Evolutionary conservation across 768 basidiomycete genomes (phyloP).

Genomic region (Tulasnella sp.): DNA sequence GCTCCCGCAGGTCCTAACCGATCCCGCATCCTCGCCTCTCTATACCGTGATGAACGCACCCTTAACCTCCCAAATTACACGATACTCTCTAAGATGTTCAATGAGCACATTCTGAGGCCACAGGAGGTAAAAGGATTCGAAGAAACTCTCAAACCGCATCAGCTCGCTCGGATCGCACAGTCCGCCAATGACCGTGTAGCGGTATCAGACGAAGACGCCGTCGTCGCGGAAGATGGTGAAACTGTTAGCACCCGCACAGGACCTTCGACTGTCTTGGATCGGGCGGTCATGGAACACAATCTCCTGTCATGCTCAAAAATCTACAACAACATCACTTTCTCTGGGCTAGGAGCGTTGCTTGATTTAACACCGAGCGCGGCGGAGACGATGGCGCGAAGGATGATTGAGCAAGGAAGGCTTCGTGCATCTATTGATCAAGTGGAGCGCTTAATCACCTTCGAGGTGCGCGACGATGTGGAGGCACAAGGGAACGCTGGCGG

Average conservation of each 20-base stretch:
- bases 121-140: conserved; percentile 87
- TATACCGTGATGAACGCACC: conserved; percentile 90
- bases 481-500: conserved; percentile 93
- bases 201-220: conserved; percentile 27
- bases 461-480: conserved; percentile 80
- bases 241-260: conserved; percentile 68
- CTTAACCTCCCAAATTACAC: conserved; percentile 68
- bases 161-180: conserved; percentile 82
- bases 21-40: conserved; percentile 81
- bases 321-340: conserved; percentile 95
- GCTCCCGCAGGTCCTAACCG: conserved; percentile 96
- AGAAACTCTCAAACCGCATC: conserved; percentile 76
- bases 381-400: conserved; percentile 93
- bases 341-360: conserved; percentile 81
- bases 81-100: conserved; percentile 95
- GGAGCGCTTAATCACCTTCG: conserved; percentile 88
- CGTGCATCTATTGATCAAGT: conserved; percentile 94
- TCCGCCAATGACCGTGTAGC: conserved; percentile 74
- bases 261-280: conserved; percentile 89
- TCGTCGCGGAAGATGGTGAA: conserved; percentile 38
- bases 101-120: conserved; percentile 90
- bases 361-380: conserved; percentile 87
- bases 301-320: conserved; percentile 92
- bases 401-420: conserved; percentile 96
- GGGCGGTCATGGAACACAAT: conserved; percentile 99